Evolutionary conservation across 805 yeast species (phyloP).

Genomic region (Kodamaea neixiangensis): DNA sequence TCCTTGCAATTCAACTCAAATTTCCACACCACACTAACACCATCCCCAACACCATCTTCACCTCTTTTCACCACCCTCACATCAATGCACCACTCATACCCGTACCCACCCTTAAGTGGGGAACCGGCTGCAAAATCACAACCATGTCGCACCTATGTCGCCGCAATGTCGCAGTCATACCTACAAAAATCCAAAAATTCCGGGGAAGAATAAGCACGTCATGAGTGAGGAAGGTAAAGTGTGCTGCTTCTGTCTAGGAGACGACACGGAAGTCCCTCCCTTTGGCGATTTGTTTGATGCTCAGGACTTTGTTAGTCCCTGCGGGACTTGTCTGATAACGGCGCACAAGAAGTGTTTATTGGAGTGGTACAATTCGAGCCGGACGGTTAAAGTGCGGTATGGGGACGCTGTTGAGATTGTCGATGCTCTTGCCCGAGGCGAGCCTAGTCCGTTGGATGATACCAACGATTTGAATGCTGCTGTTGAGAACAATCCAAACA

Average conservation of each 20-base stretch:
- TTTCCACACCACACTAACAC: too few relatives aligned
- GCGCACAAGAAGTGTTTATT: constrained; percentile 41
- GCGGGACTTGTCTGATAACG: constrained; percentile 37
- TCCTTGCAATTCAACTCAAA: too few relatives aligned
- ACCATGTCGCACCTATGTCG: not conserved
- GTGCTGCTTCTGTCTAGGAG: constrained; percentile 43
- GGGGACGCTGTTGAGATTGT: constrained; percentile 8
- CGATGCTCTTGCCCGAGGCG: constrained; percentile 9
- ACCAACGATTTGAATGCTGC: not conserved
- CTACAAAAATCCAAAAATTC: not conserved
- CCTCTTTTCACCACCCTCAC: not conserved
- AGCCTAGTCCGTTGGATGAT: not conserved
- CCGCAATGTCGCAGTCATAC: not conserved
- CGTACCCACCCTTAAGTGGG: not conserved
- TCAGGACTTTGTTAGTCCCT: constrained; percentile 37
- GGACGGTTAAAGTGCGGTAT: constrained; percentile 27
- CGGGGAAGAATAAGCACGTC: constrained; percentile 1
- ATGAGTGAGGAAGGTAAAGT: constrained; percentile 15
- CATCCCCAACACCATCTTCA: too few relatives aligned
- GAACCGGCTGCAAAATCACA: not conserved
- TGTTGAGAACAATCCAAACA: not conserved
- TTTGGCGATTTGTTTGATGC: constrained; percentile 39
- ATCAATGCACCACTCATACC: too few relatives aligned
- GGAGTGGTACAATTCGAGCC: constrained; percentile 43
- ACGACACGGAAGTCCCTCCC: constrained; percentile 40